Base-by-base conservation (phyloP, 306 rosid genomes). In the Luffa aegyptiaca region DNA sequence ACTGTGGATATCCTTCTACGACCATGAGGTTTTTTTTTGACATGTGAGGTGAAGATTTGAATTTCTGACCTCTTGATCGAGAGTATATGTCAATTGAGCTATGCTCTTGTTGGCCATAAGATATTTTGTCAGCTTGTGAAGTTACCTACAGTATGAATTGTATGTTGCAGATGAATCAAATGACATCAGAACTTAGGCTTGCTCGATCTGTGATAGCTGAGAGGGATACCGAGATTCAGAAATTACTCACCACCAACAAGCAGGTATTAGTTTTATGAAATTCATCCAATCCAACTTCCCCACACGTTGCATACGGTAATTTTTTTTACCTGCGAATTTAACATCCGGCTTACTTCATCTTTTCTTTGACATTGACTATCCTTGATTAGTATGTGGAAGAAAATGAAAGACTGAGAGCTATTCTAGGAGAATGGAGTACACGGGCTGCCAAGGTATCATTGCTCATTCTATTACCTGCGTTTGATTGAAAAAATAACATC, bases 391-490 rank as follows among this genome's bases (percentile, higher is more conserved):
- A 96, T 59, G 96, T 96, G n/a, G 98, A 93, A 85, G 99, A 96
- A 86, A 96, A 96, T 57, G 99, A 96, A 83, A 90, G 99, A 81
- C 85, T 93, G 13, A 86, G 99, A 85, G 98, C 98, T 62, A 96
- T 96, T 81, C 85, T 96, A 80, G 97, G 94, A 77, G 99, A 96
- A 84, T 96, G 99, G 98, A 93, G 99, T 85, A 86, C 93, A 46
- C 86, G 96, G 37, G 97, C 99, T 20, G 98, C 99, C n/a, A 96
- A 93, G 98, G 99, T 96, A 90, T 79, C 71, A 57, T 37, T 57
- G 10, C 46, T 58, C 49, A 10, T 83, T 33, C 42, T 7, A 49
- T 73, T 37, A 3, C 59, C 59, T 21, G 4, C 62, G 64, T 12
- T 16, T 31, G 73, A 42, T 37, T 18, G 35, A 61, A 42, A 76